Evolutionary conservation across 2,329 filamentous ascomycete genomes (phyloP), one percentile per base, ranked within the genome.

Genomic region (Colletotrichum lini): DNA sequence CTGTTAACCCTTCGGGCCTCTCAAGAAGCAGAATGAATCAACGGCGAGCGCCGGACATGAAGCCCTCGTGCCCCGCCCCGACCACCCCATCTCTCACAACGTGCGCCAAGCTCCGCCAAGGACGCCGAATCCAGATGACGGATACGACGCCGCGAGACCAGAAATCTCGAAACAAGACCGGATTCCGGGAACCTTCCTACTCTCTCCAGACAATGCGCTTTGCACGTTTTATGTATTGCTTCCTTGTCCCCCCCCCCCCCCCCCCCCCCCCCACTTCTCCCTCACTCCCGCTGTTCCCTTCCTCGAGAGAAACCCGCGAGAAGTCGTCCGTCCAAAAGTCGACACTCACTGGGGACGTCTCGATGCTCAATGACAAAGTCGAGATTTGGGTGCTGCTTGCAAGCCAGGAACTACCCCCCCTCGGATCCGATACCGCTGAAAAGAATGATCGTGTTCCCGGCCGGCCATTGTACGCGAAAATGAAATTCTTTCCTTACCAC

Each of bases 31-130:
- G 42, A 59, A 50, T 16, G n/a, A 59, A 59, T n/a, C 47, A 59
- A 5, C 40, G 23, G 26, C 60, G 60, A 62, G 47, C 47, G 35
- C 30, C 21, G 59, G 35, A 18, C 16, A 21, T 26, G 35, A 40
- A 26, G 16, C 52, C 21, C 64, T 66, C 58, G 40, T 59, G 26
- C 8, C 50, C 45, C 50, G 54, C 56, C 40, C 67, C 35, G 35
- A 38, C 35, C 30, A 60, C 56, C 60, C 62, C 66, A 67, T 66
- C 52, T 72, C 52, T 72, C 53, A 53, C 69, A 69, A 69, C 69
- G 69, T 72, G 65, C 58, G 65, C 65, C 69, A 71, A 71, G 68
- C 50, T 54, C 35, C 58, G 65, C 65, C 68, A 72, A 72, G 68
- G 50, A 64, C 18, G 35, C 44, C 64, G 69, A 72, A 21, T 68